Evolutionary conservation across 352 stramenopile species (phyloP), one percentile per base, ranked within the genome.

Genomic region (Globisporangium spinosum): DNA sequence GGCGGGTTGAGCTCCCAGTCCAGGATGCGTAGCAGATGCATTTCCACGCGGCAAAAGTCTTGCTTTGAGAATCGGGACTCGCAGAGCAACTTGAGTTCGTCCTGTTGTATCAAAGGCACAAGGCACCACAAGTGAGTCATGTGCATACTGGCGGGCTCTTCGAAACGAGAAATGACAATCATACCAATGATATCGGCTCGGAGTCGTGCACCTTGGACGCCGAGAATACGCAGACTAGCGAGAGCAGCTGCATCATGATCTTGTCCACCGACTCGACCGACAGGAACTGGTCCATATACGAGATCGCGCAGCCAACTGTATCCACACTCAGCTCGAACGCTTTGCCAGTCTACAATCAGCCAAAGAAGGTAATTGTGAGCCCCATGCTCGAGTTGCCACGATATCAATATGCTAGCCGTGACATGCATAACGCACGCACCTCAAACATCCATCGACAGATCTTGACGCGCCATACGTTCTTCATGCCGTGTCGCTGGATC

Each of bases 381-480:
- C 7, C 54, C 29, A 58, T 23, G 8, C 27, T 22, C 53, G 23
- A 15, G 8, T 25, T 22, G 15, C 5, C 23, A 38, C 25, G n/a
- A 58, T 6, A 35, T 8, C 3, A 38, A 8, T 51, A 9, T 13
- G 9, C 35, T 7, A 40, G 12, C 20, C 20, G 2, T 12, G 23
- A 32, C 64, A 22, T 25, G 3, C 15, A 34, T 5, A 32, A 32
- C 10, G 4, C 43, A 61, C 68, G 25, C 49, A 73, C 68, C 68
- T 77, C 80, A 56, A 91, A 87, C 85, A 94, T 94, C 85, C 85
- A 94, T 38, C 77, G 83, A 58, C 80, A 90, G 55, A 94, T 89
- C 58, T 87, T 87, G 23, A 79, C 67, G 8, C 85, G 85, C 82
- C 85, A 94, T 5, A 72, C 68, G 45, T 73, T 40, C 55, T 82